phyloP scores from a whole-genome alignment of 805 yeast genomes.

The Sugiyamaella lignohabitans region DNA sequence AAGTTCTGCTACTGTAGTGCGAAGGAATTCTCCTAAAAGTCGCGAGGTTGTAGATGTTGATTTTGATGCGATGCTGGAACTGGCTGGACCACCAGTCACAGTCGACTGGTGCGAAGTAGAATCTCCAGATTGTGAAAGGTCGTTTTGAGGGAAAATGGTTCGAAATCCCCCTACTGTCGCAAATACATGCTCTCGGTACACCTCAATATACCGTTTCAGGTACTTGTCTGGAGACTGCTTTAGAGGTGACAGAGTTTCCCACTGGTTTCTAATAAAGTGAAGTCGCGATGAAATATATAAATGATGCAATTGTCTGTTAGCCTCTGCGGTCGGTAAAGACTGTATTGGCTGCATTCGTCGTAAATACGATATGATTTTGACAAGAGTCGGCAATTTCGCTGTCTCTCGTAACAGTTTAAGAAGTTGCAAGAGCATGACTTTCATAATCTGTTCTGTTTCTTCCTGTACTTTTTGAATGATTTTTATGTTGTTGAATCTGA shows the following conservation, averaged over 20 bases:
- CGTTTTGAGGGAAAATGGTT: conserved; percentile 48
- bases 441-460: conserved; percentile 45
- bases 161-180: conserved; percentile 62
- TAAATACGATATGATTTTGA: conserved; percentile 72
- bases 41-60: conserved; percentile 10
- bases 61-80: conserved; percentile 11
- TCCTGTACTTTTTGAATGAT: conserved; percentile 47
- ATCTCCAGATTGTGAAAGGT: background rate
- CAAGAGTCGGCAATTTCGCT: conserved; percentile 67
- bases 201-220: conserved; percentile 73
- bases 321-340: conserved; percentile 19
- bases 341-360: conserved; percentile 44
- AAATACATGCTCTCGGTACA: conserved; percentile 75
- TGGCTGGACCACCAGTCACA: conserved; percentile 4
- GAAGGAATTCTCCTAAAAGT: conserved; percentile 25
- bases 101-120: background rate
- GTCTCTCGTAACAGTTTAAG: conserved; percentile 66
- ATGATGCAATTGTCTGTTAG: conserved; percentile 39
- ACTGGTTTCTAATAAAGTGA: conserved; percentile 58
- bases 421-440: conserved; percentile 63
- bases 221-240: conserved; percentile 53
- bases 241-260: conserved; percentile 52
- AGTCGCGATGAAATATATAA: conserved; percentile 63
- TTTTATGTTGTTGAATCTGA: conserved; percentile 58
- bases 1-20: conserved; percentile 24